phyloP scores from a whole-genome alignment of 345 rosid genomes.

The Salix viminalis region DNA sequence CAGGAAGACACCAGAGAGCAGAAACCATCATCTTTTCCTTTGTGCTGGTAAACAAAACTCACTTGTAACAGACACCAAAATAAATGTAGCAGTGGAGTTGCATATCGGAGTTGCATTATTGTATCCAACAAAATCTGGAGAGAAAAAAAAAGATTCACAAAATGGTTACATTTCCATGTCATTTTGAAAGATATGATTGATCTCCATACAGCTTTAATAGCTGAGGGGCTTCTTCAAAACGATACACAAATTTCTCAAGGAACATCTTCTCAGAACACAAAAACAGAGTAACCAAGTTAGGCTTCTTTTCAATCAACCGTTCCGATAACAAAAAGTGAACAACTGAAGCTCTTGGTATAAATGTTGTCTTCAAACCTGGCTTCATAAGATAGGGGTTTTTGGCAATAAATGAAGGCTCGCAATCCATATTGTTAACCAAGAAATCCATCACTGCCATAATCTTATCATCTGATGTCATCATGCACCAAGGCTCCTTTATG shows the following conservation, averaged over 20 bases:
- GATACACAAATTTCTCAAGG: neutral
- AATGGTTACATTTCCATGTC: neutral
- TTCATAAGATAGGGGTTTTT: conserved; percentile 29
- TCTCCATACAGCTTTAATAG: neutral
- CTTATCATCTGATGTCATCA: conserved; percentile 44
- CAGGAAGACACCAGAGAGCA: neutral
- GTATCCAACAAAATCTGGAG: neutral
- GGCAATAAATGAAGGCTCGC: conserved; percentile 25
- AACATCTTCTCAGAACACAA: neutral
- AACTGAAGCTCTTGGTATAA: conserved; percentile 7
- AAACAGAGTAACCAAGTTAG: neutral
- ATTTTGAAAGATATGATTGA: neutral
- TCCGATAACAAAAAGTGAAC: neutral
- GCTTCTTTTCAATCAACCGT: neutral
- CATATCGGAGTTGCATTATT: neutral
- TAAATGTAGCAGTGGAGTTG: neutral
- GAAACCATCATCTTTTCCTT: neutral
- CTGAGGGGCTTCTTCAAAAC: neutral
- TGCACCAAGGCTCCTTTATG: conserved; percentile 37
- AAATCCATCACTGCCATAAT: conserved; percentile 37
- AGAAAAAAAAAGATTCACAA: too few species aligned
- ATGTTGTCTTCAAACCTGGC: conserved; percentile 43
- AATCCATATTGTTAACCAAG: conserved; percentile 39
- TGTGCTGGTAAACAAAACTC: neutral
- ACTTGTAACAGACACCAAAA: neutral